Base-by-base conservation (phyloP, 148 eudicot species). In the Silene conica region DNA sequence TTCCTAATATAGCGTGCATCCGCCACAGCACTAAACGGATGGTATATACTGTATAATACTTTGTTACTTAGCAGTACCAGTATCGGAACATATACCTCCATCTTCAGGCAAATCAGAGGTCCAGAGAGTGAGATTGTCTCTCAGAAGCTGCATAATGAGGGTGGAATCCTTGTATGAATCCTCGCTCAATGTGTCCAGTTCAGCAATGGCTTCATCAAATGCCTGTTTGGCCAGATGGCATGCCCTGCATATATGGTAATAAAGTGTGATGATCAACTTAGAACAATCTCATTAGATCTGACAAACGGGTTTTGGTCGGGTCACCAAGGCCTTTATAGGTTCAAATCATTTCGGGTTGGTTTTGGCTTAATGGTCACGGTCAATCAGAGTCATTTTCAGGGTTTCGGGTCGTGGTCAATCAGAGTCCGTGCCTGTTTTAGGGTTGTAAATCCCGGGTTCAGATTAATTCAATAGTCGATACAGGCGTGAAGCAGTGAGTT, bases 141-240 rank as follows among this genome's bases (percentile, higher is more conserved):
- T 93, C 81, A 93, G 76, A 8, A 93, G 92, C 76, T 93, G 98
- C 98, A 93, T 91, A 22, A 93, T 93, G 38, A 93, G 82, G 45
- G 98, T 93, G 86, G 97, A 91, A 79, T 94, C 98, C 80, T 94
- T 94, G 89, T 94, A 94, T 18, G 98, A 94, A 72, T 91, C 98
- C 82, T 91, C 98, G 64, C 96, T 91, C 84, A 91, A 82, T 15
- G 93, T 88, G 80, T 94, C 98, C 84, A 94, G 80, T 82, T 94
- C 98, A 6, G 98, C 89, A 80, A 94, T 91, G 28, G 98, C 98
- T 85, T 91, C 98, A 79, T 94, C 98, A 64, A 93, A 93, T 50
- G 97, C 98, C 86, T 91, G 98, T 73, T 93, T 93, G 70, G 97
- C 98, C 89, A 93, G 86, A 82, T 94, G 96, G 78, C 98, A 94